Conservation (phyloP, 192 early-diverging fungal genomes). For the Physocladia obscura region DNA sequence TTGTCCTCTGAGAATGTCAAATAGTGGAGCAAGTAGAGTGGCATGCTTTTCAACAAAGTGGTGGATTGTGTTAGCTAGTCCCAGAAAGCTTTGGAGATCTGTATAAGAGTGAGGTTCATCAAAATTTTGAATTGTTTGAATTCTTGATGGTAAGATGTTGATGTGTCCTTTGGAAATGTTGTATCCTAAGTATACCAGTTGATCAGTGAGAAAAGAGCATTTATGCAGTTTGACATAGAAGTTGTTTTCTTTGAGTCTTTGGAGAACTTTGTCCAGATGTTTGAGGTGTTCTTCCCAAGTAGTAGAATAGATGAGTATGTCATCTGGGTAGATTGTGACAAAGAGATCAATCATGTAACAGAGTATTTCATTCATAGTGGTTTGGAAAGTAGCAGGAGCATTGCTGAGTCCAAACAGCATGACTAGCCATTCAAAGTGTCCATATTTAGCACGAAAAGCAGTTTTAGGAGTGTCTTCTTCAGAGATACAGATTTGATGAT, state of each 20-base stretch:
- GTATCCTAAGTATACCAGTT: conserved; percentile 2
- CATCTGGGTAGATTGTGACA: conserved; percentile 39
- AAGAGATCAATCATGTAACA: too few relatives aligned
- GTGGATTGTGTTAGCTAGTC: conserved; percentile 20
- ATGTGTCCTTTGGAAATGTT: background rate
- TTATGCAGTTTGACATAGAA: conserved; percentile 14
- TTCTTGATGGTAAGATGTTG: background rate
- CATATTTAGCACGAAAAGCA: too few relatives aligned
- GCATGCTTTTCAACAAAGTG: conserved; percentile 11
- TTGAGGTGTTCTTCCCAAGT: background rate
- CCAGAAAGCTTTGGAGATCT: conserved; percentile 1
- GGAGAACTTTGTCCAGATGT: conserved; percentile 29
- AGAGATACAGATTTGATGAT: too few relatives aligned
- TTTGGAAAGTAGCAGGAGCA: too few relatives aligned
- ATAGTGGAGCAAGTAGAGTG: conserved; percentile 8
- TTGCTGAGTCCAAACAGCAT: too few relatives aligned
- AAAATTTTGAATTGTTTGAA: background rate
- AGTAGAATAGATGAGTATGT: conserved; percentile 51
- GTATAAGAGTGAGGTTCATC: background rate
- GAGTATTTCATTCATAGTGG: too few relatives aligned
- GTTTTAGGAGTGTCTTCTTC: too few relatives aligned
- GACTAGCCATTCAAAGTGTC: too few relatives aligned
- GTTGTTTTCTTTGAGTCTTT: conserved; percentile 21
- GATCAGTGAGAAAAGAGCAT: conserved; percentile 3
- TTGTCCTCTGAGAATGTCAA: conserved; percentile 5